Evolutionary conservation across 2,329 filamentous ascomycete genomes (phyloP).

Genomic region (Fusarium domesticum): DNA sequence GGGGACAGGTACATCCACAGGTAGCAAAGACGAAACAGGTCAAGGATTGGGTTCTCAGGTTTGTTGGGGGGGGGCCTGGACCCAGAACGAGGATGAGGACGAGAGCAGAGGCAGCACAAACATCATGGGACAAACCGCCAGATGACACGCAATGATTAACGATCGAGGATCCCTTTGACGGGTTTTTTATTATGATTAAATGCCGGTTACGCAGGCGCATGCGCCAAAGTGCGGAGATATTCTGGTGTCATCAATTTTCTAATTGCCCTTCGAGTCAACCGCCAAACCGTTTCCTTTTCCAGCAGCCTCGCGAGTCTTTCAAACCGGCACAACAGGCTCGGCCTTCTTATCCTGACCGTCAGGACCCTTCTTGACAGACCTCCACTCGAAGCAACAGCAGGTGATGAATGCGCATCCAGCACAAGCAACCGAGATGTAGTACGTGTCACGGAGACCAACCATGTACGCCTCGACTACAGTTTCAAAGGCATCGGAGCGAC

Average conservation of each 20-base stretch:
- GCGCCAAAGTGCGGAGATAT: slow-evolving; percentile 20
- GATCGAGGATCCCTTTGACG: background rate
- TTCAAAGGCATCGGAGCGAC: slow-evolving; percentile 40
- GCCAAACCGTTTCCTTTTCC: slow-evolving; percentile 12
- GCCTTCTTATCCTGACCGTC: slow-evolving; percentile 28
- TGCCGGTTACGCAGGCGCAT: slow-evolving; percentile 5
- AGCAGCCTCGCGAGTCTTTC: background rate
- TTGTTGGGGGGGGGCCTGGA: slow-evolving; percentile 51
- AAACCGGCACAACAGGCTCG: slow-evolving; percentile 27
- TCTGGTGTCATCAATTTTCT: too few species aligned
- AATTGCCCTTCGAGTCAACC: slow-evolving; percentile 27
- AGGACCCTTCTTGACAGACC: slow-evolving; percentile 48
- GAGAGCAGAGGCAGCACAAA: slow-evolving; percentile 7
- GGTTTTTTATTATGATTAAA: slow-evolving; percentile 8
- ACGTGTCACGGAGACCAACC: slow-evolving; percentile 48
- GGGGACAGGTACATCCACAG: slow-evolving; percentile 44
- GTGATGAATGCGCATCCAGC: slow-evolving; percentile 45
- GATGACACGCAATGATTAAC: slow-evolving; percentile 38
- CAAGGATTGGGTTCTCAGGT: slow-evolving; percentile 70
- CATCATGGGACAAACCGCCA: slow-evolving; percentile 41
- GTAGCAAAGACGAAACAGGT: slow-evolving; percentile 64
- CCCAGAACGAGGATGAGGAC: slow-evolving; percentile 11
- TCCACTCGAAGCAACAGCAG: slow-evolving; percentile 48
- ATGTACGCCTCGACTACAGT: slow-evolving; percentile 49
- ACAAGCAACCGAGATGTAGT: slow-evolving; percentile 50